Evolutionary conservation across 2,329 filamentous ascomycete species (phyloP).

Genomic region (Alternaria sp.): DNA sequence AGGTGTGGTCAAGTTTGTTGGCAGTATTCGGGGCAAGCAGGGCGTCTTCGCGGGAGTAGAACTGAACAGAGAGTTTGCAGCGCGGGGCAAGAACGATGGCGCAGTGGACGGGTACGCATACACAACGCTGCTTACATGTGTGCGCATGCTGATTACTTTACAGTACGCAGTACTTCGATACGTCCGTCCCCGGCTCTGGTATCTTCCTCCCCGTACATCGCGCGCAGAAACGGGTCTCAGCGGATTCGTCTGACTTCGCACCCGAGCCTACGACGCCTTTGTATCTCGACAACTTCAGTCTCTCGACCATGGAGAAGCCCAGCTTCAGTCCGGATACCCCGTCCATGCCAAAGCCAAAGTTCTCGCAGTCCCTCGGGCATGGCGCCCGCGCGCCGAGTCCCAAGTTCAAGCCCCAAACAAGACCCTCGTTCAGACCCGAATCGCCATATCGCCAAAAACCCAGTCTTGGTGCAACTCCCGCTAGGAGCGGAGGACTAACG

Average conservation of each 20-base stretch:
- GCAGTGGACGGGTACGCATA: conserved; percentile 86
- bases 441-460: conserved; percentile 76
- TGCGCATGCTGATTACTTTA: conserved; percentile 20
- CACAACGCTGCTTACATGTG: neutral
- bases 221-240: conserved; percentile 72
- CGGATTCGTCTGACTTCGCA: conserved; percentile 64
- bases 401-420: conserved; percentile 70
- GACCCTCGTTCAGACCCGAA: conserved; percentile 85
- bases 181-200: conserved; percentile 78
- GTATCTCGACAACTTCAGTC: conserved; percentile 62
- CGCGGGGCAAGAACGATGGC: conserved; percentile 91
- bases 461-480: conserved; percentile 53
- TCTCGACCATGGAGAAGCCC: conserved; percentile 62
- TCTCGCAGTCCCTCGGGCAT: conserved; percentile 87
- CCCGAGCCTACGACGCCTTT: conserved; percentile 74
- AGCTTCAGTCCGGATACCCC: conserved; percentile 60
- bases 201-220: conserved; percentile 93
- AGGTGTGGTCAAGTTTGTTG: conserved; percentile 88
- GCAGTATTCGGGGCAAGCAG: conserved; percentile 84
- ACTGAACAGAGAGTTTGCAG: conserved; percentile 79
- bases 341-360: conserved; percentile 76
- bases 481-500: conserved; percentile 63
- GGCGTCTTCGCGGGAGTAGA: conserved; percentile 94
- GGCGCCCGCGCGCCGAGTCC: conserved; percentile 74
- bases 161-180: conserved; percentile 78